phyloP scores from a whole-genome alignment of 164 flowering plant species.

The Chimonanthus praecox region DNA sequence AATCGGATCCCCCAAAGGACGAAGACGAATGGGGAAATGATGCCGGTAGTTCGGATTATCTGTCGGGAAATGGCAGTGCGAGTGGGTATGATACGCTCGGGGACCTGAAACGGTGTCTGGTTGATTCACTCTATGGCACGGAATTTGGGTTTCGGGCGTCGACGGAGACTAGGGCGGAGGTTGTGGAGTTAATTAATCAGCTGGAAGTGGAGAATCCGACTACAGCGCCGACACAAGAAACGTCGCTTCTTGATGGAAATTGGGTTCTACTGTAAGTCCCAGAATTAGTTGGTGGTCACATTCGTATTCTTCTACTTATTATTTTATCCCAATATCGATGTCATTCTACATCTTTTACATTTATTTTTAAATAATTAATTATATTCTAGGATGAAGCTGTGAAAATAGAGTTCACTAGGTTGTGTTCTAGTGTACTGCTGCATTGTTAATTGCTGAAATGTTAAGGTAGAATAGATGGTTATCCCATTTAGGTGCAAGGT shows the following conservation, averaged over 20 bases:
- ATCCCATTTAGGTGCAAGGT: no score
- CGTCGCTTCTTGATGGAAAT: conserved; percentile 69
- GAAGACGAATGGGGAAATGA: conserved; percentile 81
- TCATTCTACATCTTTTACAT: background rate
- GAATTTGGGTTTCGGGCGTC: conserved; percentile 67
- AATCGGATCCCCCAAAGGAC: conserved; percentile 53
- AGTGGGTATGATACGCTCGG: conserved; percentile 22
- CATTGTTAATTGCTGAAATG: no score
- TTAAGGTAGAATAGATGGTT: no score
- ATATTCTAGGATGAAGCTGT: background rate
- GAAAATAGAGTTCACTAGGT: background rate
- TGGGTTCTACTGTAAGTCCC: conserved; percentile 80
- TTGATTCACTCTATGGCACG: conserved; percentile 78
- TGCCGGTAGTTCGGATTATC: conserved; percentile 12
- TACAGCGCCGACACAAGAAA: conserved; percentile 52
- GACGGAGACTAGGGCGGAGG: conserved; percentile 77
- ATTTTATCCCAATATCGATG: background rate
- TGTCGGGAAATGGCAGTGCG: conserved; percentile 23
- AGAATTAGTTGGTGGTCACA: conserved; percentile 3
- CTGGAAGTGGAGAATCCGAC: conserved; percentile 79
- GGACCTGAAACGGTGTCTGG: conserved; percentile 69
- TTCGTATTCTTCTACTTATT: background rate
- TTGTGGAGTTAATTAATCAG: conserved; percentile 70
- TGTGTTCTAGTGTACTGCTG: background rate
- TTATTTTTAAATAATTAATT: no score